Evolutionary conservation across 2,329 filamentous ascomycete genomes (phyloP).

Genomic region (Epichloe baconii): DNA sequence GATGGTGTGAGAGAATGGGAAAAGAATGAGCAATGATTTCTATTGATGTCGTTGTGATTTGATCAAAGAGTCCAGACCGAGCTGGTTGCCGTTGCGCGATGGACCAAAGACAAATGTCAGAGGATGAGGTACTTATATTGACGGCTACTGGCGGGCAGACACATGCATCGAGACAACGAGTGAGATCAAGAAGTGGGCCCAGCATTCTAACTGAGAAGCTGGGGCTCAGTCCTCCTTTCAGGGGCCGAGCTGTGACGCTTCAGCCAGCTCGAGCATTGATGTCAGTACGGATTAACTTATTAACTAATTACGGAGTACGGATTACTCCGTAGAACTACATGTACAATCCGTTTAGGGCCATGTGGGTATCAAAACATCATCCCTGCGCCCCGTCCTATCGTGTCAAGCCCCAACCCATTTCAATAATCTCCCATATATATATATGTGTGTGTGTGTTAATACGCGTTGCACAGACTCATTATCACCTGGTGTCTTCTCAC

Average conservation of each 20-base stretch:
- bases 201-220: too few relatives aligned
- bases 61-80: background rate
- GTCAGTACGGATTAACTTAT: too few relatives aligned
- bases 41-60: background rate
- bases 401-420: background rate
- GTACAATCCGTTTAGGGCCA: background rate
- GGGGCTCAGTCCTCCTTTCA: too few relatives aligned
- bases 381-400: background rate
- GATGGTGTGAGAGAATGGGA: background rate
- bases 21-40: background rate
- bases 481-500: background rate
- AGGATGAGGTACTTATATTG: background rate
- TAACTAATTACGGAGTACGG: too few relatives aligned
- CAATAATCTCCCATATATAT: background rate
- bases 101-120: background rate
- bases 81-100: background rate
- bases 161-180: background rate
- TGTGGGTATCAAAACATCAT: conserved; percentile 4
- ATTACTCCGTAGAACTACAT: too few relatives aligned
- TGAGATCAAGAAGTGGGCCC: too few relatives aligned
- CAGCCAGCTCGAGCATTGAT: too few relatives aligned
- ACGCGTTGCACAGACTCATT: background rate
- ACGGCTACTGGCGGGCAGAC: background rate
- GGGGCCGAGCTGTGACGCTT: too few relatives aligned
- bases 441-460: too few relatives aligned